Percentiles rank a stretch among this genome's conserved stretches.
These are phyloP conservation scores for Penicillium sp. DNA, from an alignment of 2,329 filamentous ascomycete species.

Conservation along the genomic window DNA sequence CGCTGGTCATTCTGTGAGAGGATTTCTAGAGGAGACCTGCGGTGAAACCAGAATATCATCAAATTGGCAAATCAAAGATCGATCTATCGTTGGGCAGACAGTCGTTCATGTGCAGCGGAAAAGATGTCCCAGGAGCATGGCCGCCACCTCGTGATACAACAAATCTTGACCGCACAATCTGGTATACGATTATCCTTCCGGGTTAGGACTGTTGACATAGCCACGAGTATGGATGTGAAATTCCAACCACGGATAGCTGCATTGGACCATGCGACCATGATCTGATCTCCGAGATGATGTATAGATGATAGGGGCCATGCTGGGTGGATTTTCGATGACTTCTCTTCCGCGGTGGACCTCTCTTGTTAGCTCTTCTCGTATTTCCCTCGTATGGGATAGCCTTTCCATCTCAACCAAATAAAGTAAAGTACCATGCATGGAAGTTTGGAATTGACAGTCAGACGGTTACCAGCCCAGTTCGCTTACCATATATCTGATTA, in stretches of 20 bases:
- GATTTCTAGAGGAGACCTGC: not conserved
- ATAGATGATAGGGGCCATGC: not conserved
- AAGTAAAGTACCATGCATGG: conserved; percentile 2
- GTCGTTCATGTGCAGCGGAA: conserved; percentile 16
- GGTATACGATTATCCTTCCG: not conserved
- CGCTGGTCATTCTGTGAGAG: not conserved
- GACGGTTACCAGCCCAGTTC: conserved; percentile 9
- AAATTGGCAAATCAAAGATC: conserved; percentile 10
- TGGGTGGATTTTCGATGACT: not conserved
- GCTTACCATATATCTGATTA: not conserved
- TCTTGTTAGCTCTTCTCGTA: conserved; percentile 1
- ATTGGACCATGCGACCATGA: conserved; percentile 14
- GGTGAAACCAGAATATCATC: conserved; percentile 4
- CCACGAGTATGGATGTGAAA: conserved; percentile 3
- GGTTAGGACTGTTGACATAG: not conserved
- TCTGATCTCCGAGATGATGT: conserved; percentile 12
- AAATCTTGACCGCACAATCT: not conserved
- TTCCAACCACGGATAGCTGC: conserved; percentile 18
- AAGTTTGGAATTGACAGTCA: conserved; percentile 6
- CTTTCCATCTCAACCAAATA: conserved; percentile 13
- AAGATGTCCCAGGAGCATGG: conserved; percentile 27
- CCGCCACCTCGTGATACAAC: conserved; percentile 24
- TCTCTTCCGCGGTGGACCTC: not conserved
- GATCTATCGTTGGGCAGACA: conserved; percentile 2
- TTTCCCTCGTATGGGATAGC: not conserved